These are phyloP conservation scores for Diaporthe batatas DNA, from an alignment of 2,329 filamentous ascomycete genomes.

Conservation along the genomic window DNA sequence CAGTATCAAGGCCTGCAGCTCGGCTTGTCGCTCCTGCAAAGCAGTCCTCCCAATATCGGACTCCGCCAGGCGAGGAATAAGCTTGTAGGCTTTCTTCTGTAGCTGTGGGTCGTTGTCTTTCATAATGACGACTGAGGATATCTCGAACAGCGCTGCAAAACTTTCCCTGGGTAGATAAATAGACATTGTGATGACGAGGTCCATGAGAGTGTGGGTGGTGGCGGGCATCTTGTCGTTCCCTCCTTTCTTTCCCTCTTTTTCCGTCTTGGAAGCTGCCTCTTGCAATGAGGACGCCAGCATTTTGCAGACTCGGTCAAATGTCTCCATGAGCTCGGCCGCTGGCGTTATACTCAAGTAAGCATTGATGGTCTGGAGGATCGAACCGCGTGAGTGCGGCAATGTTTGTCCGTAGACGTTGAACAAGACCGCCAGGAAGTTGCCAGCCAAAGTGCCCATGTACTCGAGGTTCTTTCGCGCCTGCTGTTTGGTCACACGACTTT, in stretches of 20 bases:
- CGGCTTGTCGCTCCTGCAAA: conserved; percentile 78
- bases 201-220: conserved; percentile 94
- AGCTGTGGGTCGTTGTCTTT: conserved; percentile 88
- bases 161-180: conserved; percentile 91
- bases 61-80: conserved; percentile 89
- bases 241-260: conserved; percentile 74
- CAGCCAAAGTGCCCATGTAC: conserved; percentile 83
- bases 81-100: conserved; percentile 99
- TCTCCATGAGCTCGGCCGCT: conserved; percentile 82
- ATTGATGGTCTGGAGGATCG: conserved; percentile 94
- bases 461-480: conserved; percentile 83
- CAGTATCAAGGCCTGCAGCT: conserved; percentile 87
- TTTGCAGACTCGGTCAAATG: conserved; percentile 86
- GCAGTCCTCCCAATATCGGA: conserved; percentile 84
- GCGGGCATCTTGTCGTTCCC: conserved; percentile 84
- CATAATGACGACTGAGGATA: conserved; percentile 85
- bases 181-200: conserved; percentile 95
- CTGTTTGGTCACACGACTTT: conserved; percentile 81
- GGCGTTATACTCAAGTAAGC: conserved; percentile 92
- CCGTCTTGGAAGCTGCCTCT: conserved; percentile 62
- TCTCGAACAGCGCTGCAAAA: conserved; percentile 86
- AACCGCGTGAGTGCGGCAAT: conserved; percentile 89
- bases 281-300: conserved; percentile 83
- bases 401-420: conserved; percentile 99
- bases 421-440: conserved; percentile 93